phyloP scores from a whole-genome alignment of 2,329 filamentous ascomycete species.

The Emmonsia crescens region DNA sequence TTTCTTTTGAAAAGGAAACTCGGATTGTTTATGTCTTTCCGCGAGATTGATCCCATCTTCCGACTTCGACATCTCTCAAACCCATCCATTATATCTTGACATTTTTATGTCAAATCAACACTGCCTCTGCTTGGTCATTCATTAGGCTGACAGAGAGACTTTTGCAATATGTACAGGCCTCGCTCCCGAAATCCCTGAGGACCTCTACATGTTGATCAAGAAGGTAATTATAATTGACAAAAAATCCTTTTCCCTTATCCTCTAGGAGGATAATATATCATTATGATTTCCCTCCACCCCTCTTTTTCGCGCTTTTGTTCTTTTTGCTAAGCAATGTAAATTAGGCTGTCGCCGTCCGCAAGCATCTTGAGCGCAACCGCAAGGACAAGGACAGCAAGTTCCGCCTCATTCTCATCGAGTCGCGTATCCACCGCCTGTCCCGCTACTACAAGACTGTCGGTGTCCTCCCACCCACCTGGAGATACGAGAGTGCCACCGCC shows the following conservation, averaged over 20 bases:
- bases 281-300: background rate
- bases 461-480: slow-evolving; percentile 83
- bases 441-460: slow-evolving; percentile 98
- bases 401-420: slow-evolving; percentile 99
- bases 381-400: slow-evolving; percentile 99
- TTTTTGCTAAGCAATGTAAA: background rate
- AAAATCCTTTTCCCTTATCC: background rate
- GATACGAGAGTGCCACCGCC: slow-evolving; percentile 96
- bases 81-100: background rate
- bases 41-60: background rate
- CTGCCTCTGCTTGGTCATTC: slow-evolving; percentile 75
- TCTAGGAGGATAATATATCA: background rate
- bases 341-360: slow-evolving; percentile 93
- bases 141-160: slow-evolving; percentile 81
- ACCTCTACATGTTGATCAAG: slow-evolving; percentile 99
- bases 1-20: background rate
- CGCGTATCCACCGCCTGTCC: slow-evolving; percentile 98
- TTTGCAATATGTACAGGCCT: slow-evolving; percentile 60
- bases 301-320: background rate
- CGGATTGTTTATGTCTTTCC: background rate
- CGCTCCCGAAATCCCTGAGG: slow-evolving; percentile 96
- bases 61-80: background rate
- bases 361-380: slow-evolving; percentile 99
- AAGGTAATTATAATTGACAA: slow-evolving; percentile 54
- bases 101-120: slow-evolving; percentile 8